phyloP scores from a whole-genome alignment of 495 filamentous ascomycete genomes.

The Neurospora discreta region DNA sequence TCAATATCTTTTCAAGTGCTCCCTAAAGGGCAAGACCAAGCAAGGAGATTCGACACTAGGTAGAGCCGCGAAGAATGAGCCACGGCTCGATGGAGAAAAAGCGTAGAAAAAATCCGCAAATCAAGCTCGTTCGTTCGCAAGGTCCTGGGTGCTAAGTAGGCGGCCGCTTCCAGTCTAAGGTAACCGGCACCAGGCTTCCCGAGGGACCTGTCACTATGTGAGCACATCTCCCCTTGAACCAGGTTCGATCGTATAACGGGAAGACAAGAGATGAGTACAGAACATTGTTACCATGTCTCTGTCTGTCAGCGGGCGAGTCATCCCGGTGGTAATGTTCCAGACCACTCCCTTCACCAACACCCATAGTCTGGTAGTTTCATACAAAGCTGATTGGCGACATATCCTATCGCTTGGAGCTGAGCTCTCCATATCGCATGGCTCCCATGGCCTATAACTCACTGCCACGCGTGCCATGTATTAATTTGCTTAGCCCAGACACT shows the following conservation, averaged over 20 bases:
- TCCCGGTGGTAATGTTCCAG: background rate
- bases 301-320: background rate
- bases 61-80: background rate
- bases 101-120: background rate
- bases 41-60: background rate
- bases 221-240: background rate
- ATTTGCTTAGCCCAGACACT: background rate
- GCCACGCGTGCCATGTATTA: background rate
- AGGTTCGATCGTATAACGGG: background rate
- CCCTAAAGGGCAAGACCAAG: background rate
- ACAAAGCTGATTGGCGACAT: background rate
- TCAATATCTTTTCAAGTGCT: background rate
- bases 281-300: background rate
- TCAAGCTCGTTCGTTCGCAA: background rate
- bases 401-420: background rate
- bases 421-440: background rate
- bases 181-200: background rate
- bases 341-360: background rate
- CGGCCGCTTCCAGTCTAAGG: background rate
- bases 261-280: background rate
- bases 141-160: background rate
- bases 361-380: background rate
- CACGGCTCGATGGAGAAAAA: background rate
- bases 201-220: background rate
- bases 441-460: background rate